A percentile compares a stretch with the other conserved stretches of the same genome.
Conservation (phyloP, 2,329 filamentous ascomycete genomes). For the Fusarium sp. region DNA sequence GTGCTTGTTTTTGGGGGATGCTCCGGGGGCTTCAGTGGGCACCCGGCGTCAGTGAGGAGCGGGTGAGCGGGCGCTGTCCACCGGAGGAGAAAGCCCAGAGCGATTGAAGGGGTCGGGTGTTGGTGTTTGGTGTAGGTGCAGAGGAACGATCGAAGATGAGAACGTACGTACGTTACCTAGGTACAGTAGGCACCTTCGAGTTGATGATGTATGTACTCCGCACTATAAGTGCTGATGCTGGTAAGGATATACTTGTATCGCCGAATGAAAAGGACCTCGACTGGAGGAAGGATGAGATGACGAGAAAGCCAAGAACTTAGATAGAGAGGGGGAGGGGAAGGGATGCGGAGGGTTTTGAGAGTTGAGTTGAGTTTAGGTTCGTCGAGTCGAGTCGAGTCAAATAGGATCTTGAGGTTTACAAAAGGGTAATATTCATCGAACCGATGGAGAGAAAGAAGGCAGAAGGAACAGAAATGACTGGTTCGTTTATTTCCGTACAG, state of each 20-base stretch:
- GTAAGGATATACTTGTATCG: not conserved
- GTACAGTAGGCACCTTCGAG: not conserved
- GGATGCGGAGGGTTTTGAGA: slow-evolving; percentile 19
- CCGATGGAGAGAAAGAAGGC: slow-evolving; percentile 9
- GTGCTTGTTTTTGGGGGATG: slow-evolving; percentile 28
- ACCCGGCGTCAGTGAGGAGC: too few relatives aligned
- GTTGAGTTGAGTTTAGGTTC: slow-evolving; percentile 13
- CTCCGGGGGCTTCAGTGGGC: slow-evolving; percentile 1
- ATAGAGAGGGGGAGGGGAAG: not conserved
- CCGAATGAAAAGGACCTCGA: not conserved
- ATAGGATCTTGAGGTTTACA: slow-evolving; percentile 8
- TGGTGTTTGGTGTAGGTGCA: not conserved
- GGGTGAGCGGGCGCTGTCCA: not conserved
- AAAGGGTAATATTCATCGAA: not conserved
- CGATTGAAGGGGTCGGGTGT: not conserved
- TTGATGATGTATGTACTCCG: not conserved
- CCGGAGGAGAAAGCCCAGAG: not conserved
- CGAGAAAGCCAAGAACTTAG: not conserved
- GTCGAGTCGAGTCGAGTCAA: not conserved
- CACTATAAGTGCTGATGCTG: not conserved
- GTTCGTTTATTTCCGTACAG: slow-evolving; percentile 20
- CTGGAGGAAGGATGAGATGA: not conserved
- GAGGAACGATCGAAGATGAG: not conserved
- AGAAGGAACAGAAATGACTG: slow-evolving; percentile 17
- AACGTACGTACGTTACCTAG: not conserved